Base-by-base conservation (phyloP, 345 rosid species). In the Gossypium herbaceum region DNA sequence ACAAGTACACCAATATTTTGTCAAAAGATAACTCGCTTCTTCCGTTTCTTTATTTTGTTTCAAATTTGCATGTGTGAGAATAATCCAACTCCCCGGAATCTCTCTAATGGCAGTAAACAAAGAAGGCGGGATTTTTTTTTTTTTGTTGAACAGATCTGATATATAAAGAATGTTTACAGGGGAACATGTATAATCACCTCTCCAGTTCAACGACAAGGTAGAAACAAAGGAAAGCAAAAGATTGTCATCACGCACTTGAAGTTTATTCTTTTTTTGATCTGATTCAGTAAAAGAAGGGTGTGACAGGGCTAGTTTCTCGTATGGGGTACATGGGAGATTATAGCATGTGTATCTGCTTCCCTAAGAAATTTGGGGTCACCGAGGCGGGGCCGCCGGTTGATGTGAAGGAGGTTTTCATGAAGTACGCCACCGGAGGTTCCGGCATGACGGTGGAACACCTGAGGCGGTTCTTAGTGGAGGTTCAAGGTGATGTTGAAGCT, bases 371-470 rank as follows among this genome's bases (percentile, higher is more conserved):
- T 82, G 83, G 85, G 73, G 71, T 82, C 29, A 81, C 84, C 68
- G 91, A 89, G 76, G 82, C 89, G 0, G 89, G 77, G 59, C 94
- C 98, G 3, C 92, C 90, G 2, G 78, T 13, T 34, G 97, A 92
- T 64, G 90, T 92, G 27, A 85, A 55, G 82, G 85, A 80, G 34
- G 83, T 86, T 8, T 94, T 94, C 79, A 24, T 43, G 27, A 82
- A 79, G 76, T 92, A 86, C 67, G 58, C 95, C 0, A 87, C 78
- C 0, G 95, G 87, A 0, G 88, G 85, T 6, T 2, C 83, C 81
- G 61, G 77, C 75, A 86, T 92, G 91, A 76, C 88, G 12, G 85
- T 86, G 12, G 94, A 88, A 71, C 97, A 94, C 82, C 79, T 94
- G 65, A 82, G 74, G 74, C 83, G 72, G 61, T 84, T 92, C 85